These are phyloP conservation scores for Parastagonospora avenae DNA, from an alignment of 2,329 filamentous ascomycete species.

Conservation along the genomic window DNA sequence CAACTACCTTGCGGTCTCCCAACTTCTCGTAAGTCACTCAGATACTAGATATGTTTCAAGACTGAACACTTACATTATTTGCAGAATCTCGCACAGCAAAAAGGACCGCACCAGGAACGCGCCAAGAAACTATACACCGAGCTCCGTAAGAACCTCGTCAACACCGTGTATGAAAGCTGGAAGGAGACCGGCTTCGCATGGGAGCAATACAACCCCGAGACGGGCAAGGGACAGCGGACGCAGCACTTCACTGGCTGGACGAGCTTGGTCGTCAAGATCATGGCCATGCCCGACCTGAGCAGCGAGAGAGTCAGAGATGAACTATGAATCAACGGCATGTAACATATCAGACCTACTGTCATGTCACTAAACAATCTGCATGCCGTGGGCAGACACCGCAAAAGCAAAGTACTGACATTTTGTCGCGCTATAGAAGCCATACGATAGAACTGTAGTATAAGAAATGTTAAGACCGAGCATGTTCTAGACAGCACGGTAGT, in stretches of 20 bases:
- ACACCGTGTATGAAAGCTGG: constrained; percentile 89
- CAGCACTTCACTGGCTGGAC: constrained; percentile 99
- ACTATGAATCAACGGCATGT: constrained; percentile 15
- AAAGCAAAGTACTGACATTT: too few species aligned
- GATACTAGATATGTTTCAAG: background rate
- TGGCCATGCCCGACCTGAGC: constrained; percentile 82
- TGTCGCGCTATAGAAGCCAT: too few species aligned
- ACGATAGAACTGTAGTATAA: too few species aligned
- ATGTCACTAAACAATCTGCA: background rate
- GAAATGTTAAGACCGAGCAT: too few species aligned
- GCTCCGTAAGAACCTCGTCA: constrained; percentile 82
- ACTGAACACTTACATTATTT: constrained; percentile 12
- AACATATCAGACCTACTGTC: background rate
- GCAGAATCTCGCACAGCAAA: constrained; percentile 66
- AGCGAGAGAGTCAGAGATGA: constrained; percentile 35
- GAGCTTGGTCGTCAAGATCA: constrained; percentile 96
- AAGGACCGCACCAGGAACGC: constrained; percentile 70
- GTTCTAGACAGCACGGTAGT: too few species aligned
- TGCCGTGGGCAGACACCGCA: too few species aligned
- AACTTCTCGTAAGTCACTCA: constrained; percentile 63
- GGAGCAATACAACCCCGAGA: constrained; percentile 98
- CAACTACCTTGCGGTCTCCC: constrained; percentile 85
- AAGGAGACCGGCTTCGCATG: constrained; percentile 92
- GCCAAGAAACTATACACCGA: constrained; percentile 76
- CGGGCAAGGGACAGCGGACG: constrained; percentile 88